Base-by-base conservation (phyloP, 805 yeast genomes). In the Sugiyamaella chiloensis region DNA sequence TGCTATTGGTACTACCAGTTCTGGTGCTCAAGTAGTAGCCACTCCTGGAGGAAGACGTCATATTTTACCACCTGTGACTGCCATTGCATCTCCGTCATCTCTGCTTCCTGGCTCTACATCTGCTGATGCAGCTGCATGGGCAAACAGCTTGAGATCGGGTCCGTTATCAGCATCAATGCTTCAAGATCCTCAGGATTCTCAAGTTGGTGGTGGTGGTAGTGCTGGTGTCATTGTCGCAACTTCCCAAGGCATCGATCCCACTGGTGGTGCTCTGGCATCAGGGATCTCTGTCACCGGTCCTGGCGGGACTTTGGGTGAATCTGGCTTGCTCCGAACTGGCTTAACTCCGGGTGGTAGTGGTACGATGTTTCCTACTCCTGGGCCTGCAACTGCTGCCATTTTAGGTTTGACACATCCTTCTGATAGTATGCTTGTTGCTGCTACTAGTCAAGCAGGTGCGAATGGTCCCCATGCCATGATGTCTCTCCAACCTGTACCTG, bases 91-190 rank as follows among this genome's bases (percentile, higher is more conserved):
- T 1, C 64, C 64, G 9, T 50, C 57, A 5, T 50, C 61, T 5
- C 46, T 60, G 36, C 24, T 58, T 17, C 31, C 59, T 1, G 49
- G 47, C 19, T n/a, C 41, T 8, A 37, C 47, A 11, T 50, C 48
- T 2, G 53, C 51, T 11, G 37, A 34, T 12, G 40, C 46, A 4
- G 21, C 48, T n/a, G 40, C 43, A 16, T 57, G 61, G 60, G 44
- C 52, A 11, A 52, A 45, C 41, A 44, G 61, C 43, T 50, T 65
- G 26, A 54, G 66, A 12, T 46, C 66, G 1, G 70, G 70, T 9
- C 68, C 69, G 8, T 53, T 66, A 27, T 64, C 69, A 7, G 71
- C 71, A 0, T 67, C 68, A 1, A 62, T 66, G 57, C 60, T 66
- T 6, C 63, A 61, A 34, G 68, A 63, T 29, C 64, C 65, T 8